Evolutionary conservation across 306 rosid genomes (phyloP), one percentile per base, ranked within the genome.

Genomic region (Inga laurina): DNA sequence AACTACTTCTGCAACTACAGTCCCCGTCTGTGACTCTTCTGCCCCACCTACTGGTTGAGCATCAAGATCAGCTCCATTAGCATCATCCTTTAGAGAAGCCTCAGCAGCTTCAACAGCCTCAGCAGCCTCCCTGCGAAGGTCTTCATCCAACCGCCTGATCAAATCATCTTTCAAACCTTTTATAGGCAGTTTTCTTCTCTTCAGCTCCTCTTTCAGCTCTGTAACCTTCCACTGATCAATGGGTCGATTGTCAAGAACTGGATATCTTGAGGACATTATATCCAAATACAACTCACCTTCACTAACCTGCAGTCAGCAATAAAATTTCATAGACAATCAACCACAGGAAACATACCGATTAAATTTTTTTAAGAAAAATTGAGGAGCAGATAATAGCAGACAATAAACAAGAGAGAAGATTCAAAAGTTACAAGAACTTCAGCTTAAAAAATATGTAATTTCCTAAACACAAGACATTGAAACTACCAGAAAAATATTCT

Each of bases 161-260:
- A 97, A 90, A 83, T 97, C 99, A 57, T 94, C 97, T 90, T 97
- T 97, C 88, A 97, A 83, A 73, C 99, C 99, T 83, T 75, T 92
- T 52, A 88, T 88, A 16, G 90, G 79, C 73, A 97, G 81, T 82
- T 57, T 97, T 81, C 99, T 88, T 83, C 86, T 94, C 91, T 86
- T 94, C 7, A 97, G 91, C 89, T 97, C 99, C 82, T 97, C 99
- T 83, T 85, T 97, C 85, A 97, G 81, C 82, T 90, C 99, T 0
- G 94, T 88, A 82, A 97, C 99, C 90, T 85, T 97, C 99, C 97
- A 97, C 79, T 92, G 98, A 79, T 94, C 86, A 90, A 97, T 81
- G 11, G 99, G 92, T 30, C 93, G 89, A 83, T 91, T 88, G 71
- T 91, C 95, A 44, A 94, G 91, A 73, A 85, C 48, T 1, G 91